phyloP scores from a whole-genome alignment of 225 moss, liverwort and hornwort genomes.

The Sphagnum tenellum region DNA sequence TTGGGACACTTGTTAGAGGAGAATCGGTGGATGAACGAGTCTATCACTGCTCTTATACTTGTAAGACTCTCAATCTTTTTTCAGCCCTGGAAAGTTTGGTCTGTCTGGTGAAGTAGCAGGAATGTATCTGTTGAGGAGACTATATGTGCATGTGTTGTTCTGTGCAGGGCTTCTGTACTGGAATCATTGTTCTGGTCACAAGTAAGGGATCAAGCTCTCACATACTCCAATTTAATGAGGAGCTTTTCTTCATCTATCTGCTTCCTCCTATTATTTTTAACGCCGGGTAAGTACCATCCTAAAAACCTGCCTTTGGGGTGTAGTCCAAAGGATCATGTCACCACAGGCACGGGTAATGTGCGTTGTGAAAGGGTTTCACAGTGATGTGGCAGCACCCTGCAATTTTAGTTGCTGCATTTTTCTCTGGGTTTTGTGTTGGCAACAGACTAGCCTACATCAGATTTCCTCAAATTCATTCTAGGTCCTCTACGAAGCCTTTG shows the following conservation, averaged over 20 bases:
- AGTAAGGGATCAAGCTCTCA: conserved; percentile 68
- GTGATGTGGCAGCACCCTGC: no score
- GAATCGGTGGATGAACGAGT: conserved; percentile 69
- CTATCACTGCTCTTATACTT: conserved; percentile 62
- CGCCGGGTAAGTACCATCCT: conserved; percentile 32
- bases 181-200: conserved; percentile 49
- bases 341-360: no score
- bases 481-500: no score
- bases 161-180: conserved; percentile 45
- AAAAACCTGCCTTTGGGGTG: not conserved
- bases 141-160: not conserved
- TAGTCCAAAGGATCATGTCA: not conserved
- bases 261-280: conserved; percentile 86
- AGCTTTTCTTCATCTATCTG: conserved; percentile 75
- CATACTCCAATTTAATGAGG: conserved; percentile 64
- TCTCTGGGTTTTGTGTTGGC: no score
- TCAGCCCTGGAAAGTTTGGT: not conserved
- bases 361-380: not conserved
- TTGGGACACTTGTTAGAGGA: conserved; percentile 78
- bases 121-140: not conserved
- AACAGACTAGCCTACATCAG: no score
- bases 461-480: no score
- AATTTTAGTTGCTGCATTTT: no score
- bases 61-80: conserved; percentile 10
- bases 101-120: not conserved